These are phyloP conservation scores for Epichloe festucae DNA, from an alignment of 2,329 filamentous ascomycete species.

Conservation along the genomic window DNA sequence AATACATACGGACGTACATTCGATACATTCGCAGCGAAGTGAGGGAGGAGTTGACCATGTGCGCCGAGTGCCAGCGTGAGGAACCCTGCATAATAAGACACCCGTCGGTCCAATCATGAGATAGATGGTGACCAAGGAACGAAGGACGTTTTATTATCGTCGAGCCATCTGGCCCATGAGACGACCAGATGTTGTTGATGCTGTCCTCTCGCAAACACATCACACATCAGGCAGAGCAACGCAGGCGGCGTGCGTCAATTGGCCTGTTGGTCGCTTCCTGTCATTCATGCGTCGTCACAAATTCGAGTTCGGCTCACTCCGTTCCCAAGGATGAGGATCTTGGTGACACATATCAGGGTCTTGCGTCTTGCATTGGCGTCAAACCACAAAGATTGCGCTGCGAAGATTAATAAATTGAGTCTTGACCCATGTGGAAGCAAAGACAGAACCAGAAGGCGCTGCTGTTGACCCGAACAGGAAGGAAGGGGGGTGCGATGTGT, in stretches of 20 bases:
- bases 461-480: neutral
- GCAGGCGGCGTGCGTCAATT: neutral
- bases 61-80: neutral
- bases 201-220: too few species aligned
- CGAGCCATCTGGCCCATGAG: too few species aligned
- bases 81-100: neutral
- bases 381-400: neutral
- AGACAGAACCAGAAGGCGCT: neutral
- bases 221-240: neutral
- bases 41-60: neutral
- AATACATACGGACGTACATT: too few species aligned
- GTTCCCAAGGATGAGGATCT: neutral
- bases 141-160: too few species aligned
- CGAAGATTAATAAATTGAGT: neutral
- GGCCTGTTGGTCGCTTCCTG: constrained; percentile 1
- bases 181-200: too few species aligned
- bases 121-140: too few species aligned
- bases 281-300: neutral
- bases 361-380: constrained; percentile 2
- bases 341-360: constrained; percentile 2
- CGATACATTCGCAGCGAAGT: neutral
- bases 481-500: neutral
- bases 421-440: neutral
- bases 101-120: too few species aligned
- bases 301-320: neutral